A percentile compares a stretch with the other conserved stretches of the same genome.
These are phyloP conservation scores for Buxus sempervirens DNA, from an alignment of 164 flowering plant species.

Conservation along the genomic window DNA sequence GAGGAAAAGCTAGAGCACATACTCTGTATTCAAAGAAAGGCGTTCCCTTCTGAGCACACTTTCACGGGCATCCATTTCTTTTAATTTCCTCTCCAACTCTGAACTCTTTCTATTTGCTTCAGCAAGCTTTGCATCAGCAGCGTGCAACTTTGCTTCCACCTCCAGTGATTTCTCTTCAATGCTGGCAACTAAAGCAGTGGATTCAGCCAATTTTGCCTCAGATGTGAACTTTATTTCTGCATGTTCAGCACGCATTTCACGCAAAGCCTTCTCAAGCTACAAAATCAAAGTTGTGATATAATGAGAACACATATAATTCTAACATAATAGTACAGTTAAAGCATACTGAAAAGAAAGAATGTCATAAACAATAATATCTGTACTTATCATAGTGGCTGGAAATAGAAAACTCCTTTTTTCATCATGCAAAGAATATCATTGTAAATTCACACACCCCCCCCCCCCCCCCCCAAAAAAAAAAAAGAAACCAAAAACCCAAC, in stretches of 20 bases:
- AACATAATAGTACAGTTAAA: not conserved
- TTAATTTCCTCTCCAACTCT: constrained; percentile 67
- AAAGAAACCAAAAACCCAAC: too few species aligned
- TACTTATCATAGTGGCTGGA: too few species aligned
- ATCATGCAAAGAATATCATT: too few species aligned
- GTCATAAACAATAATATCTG: too few species aligned
- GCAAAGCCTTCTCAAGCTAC: constrained; percentile 89
- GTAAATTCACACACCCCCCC: too few species aligned
- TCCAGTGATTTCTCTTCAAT: constrained; percentile 62
- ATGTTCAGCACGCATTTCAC: constrained; percentile 51
- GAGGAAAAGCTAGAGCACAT: constrained; percentile 18
- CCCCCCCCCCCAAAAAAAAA: too few species aligned
- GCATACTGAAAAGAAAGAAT: not conserved
- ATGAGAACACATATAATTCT: not conserved
- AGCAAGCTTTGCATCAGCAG: constrained; percentile 76
- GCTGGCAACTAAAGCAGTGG: constrained; percentile 47
- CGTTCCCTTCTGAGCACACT: constrained; percentile 59
- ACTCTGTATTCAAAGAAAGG: constrained; percentile 68
- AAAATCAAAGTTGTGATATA: constrained; percentile 10
- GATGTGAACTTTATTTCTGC: constrained; percentile 47
- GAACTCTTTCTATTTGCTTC: constrained; percentile 73
- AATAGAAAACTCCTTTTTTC: too few species aligned
- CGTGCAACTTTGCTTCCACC: constrained; percentile 57
- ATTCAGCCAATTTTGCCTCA: constrained; percentile 57
- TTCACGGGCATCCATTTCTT: constrained; percentile 76